Conservation (phyloP, 1,139 yeast genomes). For the Candida anutae region DNA sequence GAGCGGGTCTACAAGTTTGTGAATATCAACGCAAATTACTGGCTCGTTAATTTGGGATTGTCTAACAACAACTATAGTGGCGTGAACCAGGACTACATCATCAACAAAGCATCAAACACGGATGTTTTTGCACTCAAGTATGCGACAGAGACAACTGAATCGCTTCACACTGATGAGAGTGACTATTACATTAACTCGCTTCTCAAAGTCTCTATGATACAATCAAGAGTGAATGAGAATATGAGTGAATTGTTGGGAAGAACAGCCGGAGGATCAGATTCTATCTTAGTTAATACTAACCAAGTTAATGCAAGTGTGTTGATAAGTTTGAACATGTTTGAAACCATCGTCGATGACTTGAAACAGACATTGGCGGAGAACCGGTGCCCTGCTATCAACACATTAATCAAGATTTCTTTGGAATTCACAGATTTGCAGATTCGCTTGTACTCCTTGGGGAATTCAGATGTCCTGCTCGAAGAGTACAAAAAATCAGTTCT, state of each 20-base stretch:
- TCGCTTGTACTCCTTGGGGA: slow-evolving; percentile 24
- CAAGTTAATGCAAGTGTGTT: slow-evolving; percentile 19
- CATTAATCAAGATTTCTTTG: slow-evolving; percentile 25
- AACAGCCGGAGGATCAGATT: slow-evolving; percentile 7
- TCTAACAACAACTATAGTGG: slow-evolving; percentile 34
- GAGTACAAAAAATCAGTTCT: slow-evolving; percentile 25
- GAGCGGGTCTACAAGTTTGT: slow-evolving; percentile 40
- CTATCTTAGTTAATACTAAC: slow-evolving; percentile 13
- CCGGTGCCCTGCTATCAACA: slow-evolving; percentile 13
- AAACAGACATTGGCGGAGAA: slow-evolving; percentile 7
- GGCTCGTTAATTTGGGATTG: slow-evolving; percentile 36
- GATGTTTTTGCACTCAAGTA: slow-evolving; percentile 16
- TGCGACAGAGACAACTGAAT: background rate
- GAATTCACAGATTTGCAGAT: slow-evolving; percentile 36
- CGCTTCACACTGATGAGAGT: slow-evolving; percentile 6
- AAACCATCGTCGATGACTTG: slow-evolving; percentile 30
- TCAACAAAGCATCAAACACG: slow-evolving; percentile 27
- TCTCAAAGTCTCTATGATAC: slow-evolving; percentile 33
- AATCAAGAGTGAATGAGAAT: slow-evolving; percentile 34
- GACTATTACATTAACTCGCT: slow-evolving; percentile 35
- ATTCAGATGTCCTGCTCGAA: slow-evolving; percentile 16
- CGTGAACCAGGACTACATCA: slow-evolving; percentile 34
- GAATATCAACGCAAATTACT: slow-evolving; percentile 37
- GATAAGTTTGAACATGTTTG: slow-evolving; percentile 38
- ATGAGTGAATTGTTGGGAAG: slow-evolving; percentile 25